Base-by-base conservation (phyloP, 2,329 filamentous ascomycete species). In the Nigrospora sphaerica region DNA sequence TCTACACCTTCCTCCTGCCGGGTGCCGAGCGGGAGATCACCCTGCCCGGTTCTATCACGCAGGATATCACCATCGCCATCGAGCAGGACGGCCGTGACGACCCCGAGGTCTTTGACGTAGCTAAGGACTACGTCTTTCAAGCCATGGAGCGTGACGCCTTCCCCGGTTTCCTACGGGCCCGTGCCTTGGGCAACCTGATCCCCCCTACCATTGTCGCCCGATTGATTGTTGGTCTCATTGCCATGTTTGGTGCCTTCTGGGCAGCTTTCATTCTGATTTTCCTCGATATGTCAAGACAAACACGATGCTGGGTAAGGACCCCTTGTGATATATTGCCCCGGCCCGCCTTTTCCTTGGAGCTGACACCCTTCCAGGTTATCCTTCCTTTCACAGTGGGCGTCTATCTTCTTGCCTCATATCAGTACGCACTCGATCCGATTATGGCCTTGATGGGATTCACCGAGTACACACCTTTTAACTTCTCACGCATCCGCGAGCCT, bases 111-210 rank as follows among this genome's bases (percentile, higher is more conserved):
- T 98, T 98, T 59, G 93, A 97, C 63, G 83, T 88, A 17, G 93
- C 93, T 46, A 98, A 98, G 73, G 93, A 98, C 70, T 98, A 97
- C 64, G 93, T 97, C 52, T 98, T 97, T 67, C 95, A 98, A 69
- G 95, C 95, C 32, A 98, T 98, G 93, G 95, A 98, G 70, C 82
- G 95, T 46, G 93, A 98, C 70, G 93, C 95, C n/a, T 98, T 95
- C 63, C 93, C 95, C 1, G 92, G 92, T 1, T 98, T 98, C 68
- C 75, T 98, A 49, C 81, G 92, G 61, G 88, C 89, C 70, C 97
- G 97, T 70, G 93, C 93, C 3, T 75, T 98, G 19, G 95, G 95
- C 49, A 98, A 98, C 61, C 77, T 98, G 13, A 92, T 98, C 28
- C 93, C 92, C 3, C 82, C 92, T 14, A 95, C 89, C 40, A 84